Percentiles rank a stretch among this genome's conserved stretches.
phyloP scores from a whole-genome alignment of 495 filamentous ascomycete species.

The Penicillium salamii region DNA sequence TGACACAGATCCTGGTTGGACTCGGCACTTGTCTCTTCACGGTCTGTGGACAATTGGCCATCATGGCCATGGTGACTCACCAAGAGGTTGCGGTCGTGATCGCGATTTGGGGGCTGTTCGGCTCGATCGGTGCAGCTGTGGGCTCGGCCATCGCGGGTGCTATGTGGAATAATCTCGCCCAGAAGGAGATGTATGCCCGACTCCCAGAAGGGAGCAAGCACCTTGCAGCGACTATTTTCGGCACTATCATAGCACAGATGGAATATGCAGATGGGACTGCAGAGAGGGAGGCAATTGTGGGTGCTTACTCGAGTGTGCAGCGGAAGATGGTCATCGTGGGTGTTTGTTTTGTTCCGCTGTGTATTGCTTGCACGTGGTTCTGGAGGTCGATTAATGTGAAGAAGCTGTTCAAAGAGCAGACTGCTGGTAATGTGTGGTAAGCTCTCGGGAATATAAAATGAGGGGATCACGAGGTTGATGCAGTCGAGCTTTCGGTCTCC shows the following conservation, averaged over 20 bases:
- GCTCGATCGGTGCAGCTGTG: constrained; percentile 59
- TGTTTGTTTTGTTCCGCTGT: constrained; percentile 38
- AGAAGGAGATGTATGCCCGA: constrained; percentile 44
- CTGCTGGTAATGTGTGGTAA: constrained; percentile 11
- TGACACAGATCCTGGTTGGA: constrained; percentile 69
- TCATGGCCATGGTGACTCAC: constrained; percentile 61
- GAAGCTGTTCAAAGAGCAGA: constrained; percentile 30
- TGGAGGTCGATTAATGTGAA: constrained; percentile 56
- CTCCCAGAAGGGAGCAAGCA: constrained; percentile 45
- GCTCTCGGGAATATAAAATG: not conserved
- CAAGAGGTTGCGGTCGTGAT: constrained; percentile 61
- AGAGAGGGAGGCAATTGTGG: constrained; percentile 48
- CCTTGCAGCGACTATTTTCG: constrained; percentile 47
- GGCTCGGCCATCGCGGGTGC: constrained; percentile 57
- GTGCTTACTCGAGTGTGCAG: constrained; percentile 53
- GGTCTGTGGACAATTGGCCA: constrained; percentile 59
- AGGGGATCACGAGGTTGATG: too few relatives aligned
- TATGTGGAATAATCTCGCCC: constrained; percentile 62
- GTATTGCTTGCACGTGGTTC: constrained; percentile 35
- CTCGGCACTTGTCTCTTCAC: constrained; percentile 54
- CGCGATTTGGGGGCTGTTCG: constrained; percentile 58
- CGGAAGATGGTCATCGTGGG: constrained; percentile 52
- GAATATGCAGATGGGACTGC: constrained; percentile 47
- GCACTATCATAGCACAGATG: constrained; percentile 42
- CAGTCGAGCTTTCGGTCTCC: too few relatives aligned